Conservation (phyloP, 176 grass and related monocot genomes). For the Pontederia paniculata region DNA sequence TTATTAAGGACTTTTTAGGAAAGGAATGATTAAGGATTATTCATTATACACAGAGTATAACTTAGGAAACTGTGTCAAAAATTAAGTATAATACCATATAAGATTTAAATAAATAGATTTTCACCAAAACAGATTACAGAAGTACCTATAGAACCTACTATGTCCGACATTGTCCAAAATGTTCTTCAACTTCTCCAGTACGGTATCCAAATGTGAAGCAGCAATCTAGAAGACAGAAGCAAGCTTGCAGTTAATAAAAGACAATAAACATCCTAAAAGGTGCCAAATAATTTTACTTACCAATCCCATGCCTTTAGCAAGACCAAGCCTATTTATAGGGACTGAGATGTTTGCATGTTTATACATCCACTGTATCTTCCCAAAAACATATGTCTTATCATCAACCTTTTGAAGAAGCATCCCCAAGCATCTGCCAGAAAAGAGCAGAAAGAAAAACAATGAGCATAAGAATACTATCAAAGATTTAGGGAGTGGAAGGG, state of each 20-base stretch:
- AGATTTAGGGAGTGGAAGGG: background rate
- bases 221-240: slow-evolving; percentile 58
- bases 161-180: slow-evolving; percentile 69
- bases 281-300: slow-evolving; percentile 35
- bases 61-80: too few relatives aligned
- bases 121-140: slow-evolving; percentile 16
- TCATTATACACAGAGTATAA: too few relatives aligned
- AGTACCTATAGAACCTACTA: slow-evolving; percentile 65
- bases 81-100: too few relatives aligned
- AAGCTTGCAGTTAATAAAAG: too few relatives aligned
- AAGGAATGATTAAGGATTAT: too few relatives aligned
- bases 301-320: slow-evolving; percentile 96
- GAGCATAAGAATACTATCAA: background rate
- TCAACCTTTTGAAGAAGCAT: slow-evolving; percentile 98
- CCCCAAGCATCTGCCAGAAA: slow-evolving; percentile 58
- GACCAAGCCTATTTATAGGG: slow-evolving; percentile 86
- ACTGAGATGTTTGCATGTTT: slow-evolving; percentile 72
- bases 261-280: background rate
- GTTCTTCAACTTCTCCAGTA: slow-evolving; percentile 86
- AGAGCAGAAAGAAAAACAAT: background rate
- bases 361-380: slow-evolving; percentile 99
- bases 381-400: slow-evolving; percentile 71
- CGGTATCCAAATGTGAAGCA: slow-evolving; percentile 92
- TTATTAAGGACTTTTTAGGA: too few relatives aligned
- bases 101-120: slow-evolving; percentile 4